Conservation (phyloP, 2,329 filamentous ascomycete genomes). For the Sporothrix inflata region DNA sequence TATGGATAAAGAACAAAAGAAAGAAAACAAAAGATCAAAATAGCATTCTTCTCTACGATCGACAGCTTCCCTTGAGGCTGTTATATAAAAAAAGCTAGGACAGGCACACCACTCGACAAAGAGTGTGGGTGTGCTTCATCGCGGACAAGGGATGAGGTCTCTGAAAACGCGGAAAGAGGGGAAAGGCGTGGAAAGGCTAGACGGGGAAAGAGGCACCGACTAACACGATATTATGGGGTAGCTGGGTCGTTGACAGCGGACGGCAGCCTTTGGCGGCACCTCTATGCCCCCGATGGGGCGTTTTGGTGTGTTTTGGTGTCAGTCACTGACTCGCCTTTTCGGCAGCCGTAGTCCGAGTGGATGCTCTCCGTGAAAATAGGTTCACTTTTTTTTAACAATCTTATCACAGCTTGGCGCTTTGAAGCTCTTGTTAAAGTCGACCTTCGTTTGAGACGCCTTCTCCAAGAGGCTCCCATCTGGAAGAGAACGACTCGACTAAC, state of each 20-base stretch:
- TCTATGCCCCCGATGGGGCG: background rate
- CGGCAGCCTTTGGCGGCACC: background rate
- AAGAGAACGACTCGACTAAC: conserved; percentile 9
- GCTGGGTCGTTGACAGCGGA: background rate
- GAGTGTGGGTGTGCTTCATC: background rate
- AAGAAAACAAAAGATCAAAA: background rate
- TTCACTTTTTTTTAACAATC: background rate
- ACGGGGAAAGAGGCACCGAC: background rate
- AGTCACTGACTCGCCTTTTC: conserved; percentile 12
- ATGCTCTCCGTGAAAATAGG: background rate
- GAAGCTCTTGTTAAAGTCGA: background rate
- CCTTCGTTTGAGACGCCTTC: background rate
- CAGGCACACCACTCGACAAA: background rate
- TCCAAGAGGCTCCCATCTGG: background rate
- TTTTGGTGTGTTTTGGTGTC: background rate
- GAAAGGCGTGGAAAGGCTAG: background rate
- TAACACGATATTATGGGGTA: conserved; percentile 2
- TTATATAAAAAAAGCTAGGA: background rate
- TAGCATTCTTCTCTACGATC: background rate
- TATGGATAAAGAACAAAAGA: background rate
- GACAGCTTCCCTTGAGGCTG: background rate
- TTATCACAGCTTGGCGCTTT: background rate
- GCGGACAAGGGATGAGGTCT: too few species aligned
- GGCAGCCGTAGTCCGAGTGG: conserved; percentile 15
- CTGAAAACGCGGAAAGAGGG: background rate